These are phyloP conservation scores for Beta lomatogona DNA, from an alignment of 179 eudicot genomes.

Conservation along the genomic window DNA sequence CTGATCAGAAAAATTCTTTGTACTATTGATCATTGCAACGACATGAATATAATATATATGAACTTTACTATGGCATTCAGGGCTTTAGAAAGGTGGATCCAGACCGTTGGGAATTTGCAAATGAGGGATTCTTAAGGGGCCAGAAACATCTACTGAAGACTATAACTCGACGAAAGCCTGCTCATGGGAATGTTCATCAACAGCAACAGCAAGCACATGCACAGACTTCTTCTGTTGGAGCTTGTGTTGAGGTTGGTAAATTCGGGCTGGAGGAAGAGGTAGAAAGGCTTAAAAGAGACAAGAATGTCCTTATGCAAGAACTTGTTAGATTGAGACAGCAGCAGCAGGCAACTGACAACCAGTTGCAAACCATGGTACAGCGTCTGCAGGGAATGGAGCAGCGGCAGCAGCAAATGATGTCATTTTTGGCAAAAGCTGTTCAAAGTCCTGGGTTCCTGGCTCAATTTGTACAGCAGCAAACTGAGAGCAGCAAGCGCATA, in stretches of 20 bases:
- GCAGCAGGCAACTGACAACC: conserved; percentile 78
- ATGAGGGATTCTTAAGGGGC: conserved; percentile 84
- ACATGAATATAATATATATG: neutral
- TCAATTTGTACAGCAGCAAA: conserved; percentile 81
- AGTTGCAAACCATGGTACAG: conserved; percentile 72
- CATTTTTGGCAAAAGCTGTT: conserved; percentile 84
- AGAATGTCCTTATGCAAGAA: conserved; percentile 91
- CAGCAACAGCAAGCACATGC: conserved; percentile 48
- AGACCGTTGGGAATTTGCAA: conserved; percentile 92
- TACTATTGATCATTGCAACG: neutral
- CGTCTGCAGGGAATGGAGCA: conserved; percentile 92
- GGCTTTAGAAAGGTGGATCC: conserved; percentile 93
- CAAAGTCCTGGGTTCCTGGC: conserved; percentile 85
- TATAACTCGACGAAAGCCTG: conserved; percentile 66
- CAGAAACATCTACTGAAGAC: conserved; percentile 71
- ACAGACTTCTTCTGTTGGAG: conserved; percentile 55
- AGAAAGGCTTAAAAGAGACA: conserved; percentile 87
- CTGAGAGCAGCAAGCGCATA: conserved; percentile 57
- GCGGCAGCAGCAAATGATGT: conserved; percentile 93
- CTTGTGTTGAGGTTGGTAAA: conserved; percentile 90
- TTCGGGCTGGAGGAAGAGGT: conserved; percentile 91
- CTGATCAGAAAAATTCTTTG: neutral
- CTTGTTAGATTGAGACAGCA: conserved; percentile 84
- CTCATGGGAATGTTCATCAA: conserved; percentile 58
- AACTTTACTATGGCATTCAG: conserved; percentile 42